Evolutionary conservation across 176 grass and related monocot genomes (phyloP), one percentile per base, ranked within the genome.

Genomic region (Eleusine coracana): DNA sequence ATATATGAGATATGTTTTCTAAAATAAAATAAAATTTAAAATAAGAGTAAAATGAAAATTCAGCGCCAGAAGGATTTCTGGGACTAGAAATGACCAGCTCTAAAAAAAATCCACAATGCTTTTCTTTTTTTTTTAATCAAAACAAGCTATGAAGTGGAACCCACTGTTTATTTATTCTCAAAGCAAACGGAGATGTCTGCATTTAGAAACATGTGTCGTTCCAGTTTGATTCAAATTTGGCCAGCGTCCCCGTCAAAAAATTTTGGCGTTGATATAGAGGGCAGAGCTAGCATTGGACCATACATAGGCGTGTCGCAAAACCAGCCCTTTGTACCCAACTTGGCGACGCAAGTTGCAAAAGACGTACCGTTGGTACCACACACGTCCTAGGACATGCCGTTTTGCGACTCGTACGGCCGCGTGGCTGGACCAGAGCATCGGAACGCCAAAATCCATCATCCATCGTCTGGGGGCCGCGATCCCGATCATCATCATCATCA

Each of bases 331-430:
- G 52, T 56, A 10, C 56, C 8, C 56, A 23, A 59, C 56, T 59
- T 59, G 55, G 1, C 59, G 59, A 62, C 6, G 60, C 76, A 36
- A 36, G 60, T 36, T 64, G 76, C 25, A 11, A 48, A 48, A 49
- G 7, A 21, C 13, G n/a, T n/a, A 25, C 17, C 28, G 80, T 36
- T 58, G 67, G 41, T 82, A 60, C 70, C 80, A 61, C 78, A 41
- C 56, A 38, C 0, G 18, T 64, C 71, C 27, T 75, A 38, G n/a
- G 13, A 75, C 69, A 66, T 65, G 41, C 58, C 31, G 40, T 66
- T 52, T 66, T 11, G 12, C 29, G 65, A 46, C 31, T 8, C 37
- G 81, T 66, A 52, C 58, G 69, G 42, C 51, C 21, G 13, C 70
- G 80, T 49, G 55, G 29, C 28, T 1, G 18, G 29, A 41, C 20